Percentiles rank a stretch among this genome's conserved stretches.
Evolutionary conservation across 2,329 filamentous ascomycete genomes (phyloP).

Genomic region (Aspergillus sp.): DNA sequence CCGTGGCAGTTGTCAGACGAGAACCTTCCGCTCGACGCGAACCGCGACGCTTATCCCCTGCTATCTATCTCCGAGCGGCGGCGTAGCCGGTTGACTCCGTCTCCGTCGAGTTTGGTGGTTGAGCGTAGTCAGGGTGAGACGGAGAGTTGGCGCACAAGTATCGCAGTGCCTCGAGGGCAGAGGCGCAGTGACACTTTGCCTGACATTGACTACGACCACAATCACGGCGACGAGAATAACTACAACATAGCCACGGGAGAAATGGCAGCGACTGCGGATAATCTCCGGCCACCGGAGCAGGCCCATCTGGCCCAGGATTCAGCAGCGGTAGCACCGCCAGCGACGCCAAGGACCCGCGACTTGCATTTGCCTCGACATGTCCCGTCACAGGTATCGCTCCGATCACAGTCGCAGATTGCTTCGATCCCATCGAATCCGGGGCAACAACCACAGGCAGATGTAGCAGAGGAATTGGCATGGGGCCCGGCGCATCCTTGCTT

Average conservation of each 20-base stretch:
- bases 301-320: conserved; percentile 23
- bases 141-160: conserved; percentile 47
- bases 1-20: conserved; percentile 26
- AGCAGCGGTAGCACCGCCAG: conserved; percentile 1
- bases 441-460: conserved; percentile 44
- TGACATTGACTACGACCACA: conserved; percentile 2
- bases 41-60: conserved; percentile 49
- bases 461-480: conserved; percentile 72
- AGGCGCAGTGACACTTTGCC: conserved; percentile 27
- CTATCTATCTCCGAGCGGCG: conserved; percentile 53
- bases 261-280: conserved; percentile 19
- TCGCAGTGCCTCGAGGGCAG: conserved; percentile 43
- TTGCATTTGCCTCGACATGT: conserved; percentile 28
- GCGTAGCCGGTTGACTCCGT: conserved; percentile 46
- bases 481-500: conserved; percentile 90
- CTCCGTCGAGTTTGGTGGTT: conserved; percentile 41
- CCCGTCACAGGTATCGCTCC: conserved; percentile 35
- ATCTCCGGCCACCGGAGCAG: conserved; percentile 23
- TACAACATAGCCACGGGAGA: conserved; percentile 16
- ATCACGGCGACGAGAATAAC: neutral
- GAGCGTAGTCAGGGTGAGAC: conserved; percentile 41
- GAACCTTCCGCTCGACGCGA: conserved; percentile 25
- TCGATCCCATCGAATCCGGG: conserved; percentile 33
- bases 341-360: neutral
- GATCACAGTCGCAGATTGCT: conserved; percentile 34